Percentiles rank a stretch among this genome's conserved stretches.
Evolutionary conservation across 768 basidiomycete genomes (phyloP).

Genomic region (Rhodosporidiobolus odoratus): DNA sequence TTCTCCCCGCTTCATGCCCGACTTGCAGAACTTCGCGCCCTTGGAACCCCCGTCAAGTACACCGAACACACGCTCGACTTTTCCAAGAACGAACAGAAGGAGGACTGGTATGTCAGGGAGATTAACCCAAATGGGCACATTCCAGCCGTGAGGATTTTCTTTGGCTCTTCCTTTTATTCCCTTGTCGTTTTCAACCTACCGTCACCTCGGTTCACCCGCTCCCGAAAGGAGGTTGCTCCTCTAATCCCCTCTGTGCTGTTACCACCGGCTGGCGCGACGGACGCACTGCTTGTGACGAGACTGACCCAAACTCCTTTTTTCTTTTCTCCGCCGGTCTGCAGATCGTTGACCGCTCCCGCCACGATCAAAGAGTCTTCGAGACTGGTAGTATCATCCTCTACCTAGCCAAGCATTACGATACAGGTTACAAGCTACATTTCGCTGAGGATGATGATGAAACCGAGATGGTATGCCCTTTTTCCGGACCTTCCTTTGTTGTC

Average conservation of each 20-base stretch:
- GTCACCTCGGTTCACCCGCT: too few species aligned
- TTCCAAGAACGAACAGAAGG: constrained; percentile 67
- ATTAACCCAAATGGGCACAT: constrained; percentile 46
- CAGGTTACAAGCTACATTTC: constrained; percentile 53
- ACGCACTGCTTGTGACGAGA: background rate
- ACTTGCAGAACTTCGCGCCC: constrained; percentile 9
- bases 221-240: too few species aligned
- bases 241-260: too few species aligned
- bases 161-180: background rate
- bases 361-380: constrained; percentile 46
- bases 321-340: background rate
- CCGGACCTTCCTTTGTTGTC: too few species aligned
- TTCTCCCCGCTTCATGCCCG: background rate
- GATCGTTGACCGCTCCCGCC: constrained; percentile 45
- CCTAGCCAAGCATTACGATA: constrained; percentile 73
- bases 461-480: constrained; percentile 17
- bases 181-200: too few species aligned
- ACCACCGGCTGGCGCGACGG: too few species aligned
- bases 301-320: background rate
- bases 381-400: constrained; percentile 70
- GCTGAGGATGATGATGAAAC: constrained; percentile 16
- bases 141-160: constrained; percentile 39
- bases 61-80: constrained; percentile 53
- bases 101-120: constrained; percentile 62
- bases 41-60: constrained; percentile 15